Conservation (phyloP, 2,329 filamentous ascomycete species). For the Ophiocordyceps camponoti-rufipedis region DNA sequence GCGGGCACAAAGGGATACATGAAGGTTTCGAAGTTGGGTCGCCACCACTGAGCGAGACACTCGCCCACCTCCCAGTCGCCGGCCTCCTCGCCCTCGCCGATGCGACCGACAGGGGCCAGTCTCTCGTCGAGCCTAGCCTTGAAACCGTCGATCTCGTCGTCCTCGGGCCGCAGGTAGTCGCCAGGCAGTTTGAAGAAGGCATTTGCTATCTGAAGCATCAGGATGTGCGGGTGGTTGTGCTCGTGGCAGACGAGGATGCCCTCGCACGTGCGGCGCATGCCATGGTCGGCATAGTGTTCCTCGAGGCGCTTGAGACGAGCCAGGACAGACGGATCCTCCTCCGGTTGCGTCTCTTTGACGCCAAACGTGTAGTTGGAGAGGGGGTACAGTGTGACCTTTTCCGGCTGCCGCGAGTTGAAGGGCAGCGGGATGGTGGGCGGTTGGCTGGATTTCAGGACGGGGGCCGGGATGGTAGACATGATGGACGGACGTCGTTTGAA, state of each 20-base stretch:
- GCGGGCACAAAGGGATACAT: constrained; percentile 98
- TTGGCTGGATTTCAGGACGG: constrained; percentile 57
- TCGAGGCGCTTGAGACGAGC: constrained; percentile 87
- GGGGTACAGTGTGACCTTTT: constrained; percentile 80
- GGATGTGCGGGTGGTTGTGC: constrained; percentile 94
- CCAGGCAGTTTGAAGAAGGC: constrained; percentile 98
- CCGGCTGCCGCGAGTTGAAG: constrained; percentile 80
- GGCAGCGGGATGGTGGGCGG: constrained; percentile 62
- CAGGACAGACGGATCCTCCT: constrained; percentile 91
- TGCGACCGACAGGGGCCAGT: constrained; percentile 75
- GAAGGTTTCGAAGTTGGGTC: constrained; percentile 97
- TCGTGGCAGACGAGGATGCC: constrained; percentile 96
- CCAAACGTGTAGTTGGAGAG: constrained; percentile 98
- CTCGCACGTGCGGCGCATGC: constrained; percentile 95
- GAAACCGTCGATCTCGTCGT: constrained; percentile 90
- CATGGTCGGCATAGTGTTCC: constrained; percentile 79
- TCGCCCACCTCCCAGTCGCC: constrained; percentile 84
- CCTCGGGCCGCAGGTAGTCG: constrained; percentile 77
- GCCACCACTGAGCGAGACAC: constrained; percentile 94
- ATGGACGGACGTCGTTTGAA: not conserved
- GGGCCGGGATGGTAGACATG: constrained; percentile 76
- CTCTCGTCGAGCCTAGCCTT: constrained; percentile 83
- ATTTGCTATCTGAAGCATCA: constrained; percentile 98
- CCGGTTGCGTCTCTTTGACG: constrained; percentile 93
- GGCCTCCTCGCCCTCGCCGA: constrained; percentile 72